Base-by-base conservation (phyloP, 345 rosid genomes). In the Pelargonium nanum region DNA sequence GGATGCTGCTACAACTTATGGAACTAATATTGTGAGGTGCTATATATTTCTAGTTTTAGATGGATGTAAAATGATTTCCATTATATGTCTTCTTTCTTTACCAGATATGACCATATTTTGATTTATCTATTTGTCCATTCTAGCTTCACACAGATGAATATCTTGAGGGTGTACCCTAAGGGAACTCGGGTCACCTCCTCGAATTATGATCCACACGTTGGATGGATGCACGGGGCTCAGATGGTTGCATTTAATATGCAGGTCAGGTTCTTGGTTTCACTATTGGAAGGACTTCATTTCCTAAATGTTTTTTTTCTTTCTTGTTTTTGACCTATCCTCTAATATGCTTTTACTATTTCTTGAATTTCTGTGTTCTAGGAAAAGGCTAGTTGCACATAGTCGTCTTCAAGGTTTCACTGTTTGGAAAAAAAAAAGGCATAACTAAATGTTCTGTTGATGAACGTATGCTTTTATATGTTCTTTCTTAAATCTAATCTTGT, bases 151-250 rank as follows among this genome's bases (percentile, higher is more conserved):
- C 96, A 86, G 74, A 67, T 72, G 70, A 84, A 93, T 59, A 80
- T 93, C 56, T 73, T 89, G 21, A 78, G 99, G 71, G 75, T 93
- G 55, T 93, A 93, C 53, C 99, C 99, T 0, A 93, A 89, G 72
- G 97, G 96, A 52, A 87, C 77, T 53, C 81, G 97, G 66, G 75
- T 93, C 51, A 66, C 78, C 69, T 93, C 99, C n/a, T 84, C 99
- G n/a, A 93, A 93, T 70, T 93, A 81, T 69, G 80, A 89, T 65
- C 97, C 99, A 4, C 78, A 79, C 22, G 63, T 84, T 13, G 97
- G 96, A 32, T 93, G 99, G 99, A 87, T 78, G 75, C 97, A 89
- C n/a, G 97, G 99, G 23, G 97, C 99, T 60, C 99, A 93, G 75
- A 93, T 93, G 99, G 80, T 93, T 68, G 99, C 99, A 59, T 92